phyloP scores from a whole-genome alignment of 1,284 basidiomycete species.

The Mixia osmundae region DNA sequence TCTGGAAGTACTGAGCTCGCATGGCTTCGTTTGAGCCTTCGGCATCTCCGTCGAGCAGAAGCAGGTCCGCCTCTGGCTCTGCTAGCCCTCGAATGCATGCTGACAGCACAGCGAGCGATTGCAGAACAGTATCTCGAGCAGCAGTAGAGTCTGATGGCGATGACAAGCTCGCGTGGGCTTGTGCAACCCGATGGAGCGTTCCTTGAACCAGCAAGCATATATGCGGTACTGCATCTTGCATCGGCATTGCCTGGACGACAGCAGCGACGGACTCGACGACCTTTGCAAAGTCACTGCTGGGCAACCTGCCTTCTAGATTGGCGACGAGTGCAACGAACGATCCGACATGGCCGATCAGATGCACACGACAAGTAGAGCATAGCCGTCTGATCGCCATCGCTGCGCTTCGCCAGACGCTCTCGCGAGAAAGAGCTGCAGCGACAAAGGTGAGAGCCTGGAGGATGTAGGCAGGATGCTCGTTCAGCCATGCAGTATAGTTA shows the following conservation, averaged over 20 bases:
- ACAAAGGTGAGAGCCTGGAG: slow-evolving; percentile 11
- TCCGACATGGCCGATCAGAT: slow-evolving; percentile 13
- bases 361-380: slow-evolving; percentile 14
- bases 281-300: slow-evolving; percentile 15
- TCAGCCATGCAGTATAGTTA: slow-evolving; percentile 18
- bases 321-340: slow-evolving; percentile 16
- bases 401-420: slow-evolving; percentile 9
- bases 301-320: slow-evolving; percentile 14
- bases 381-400: slow-evolving; percentile 13
- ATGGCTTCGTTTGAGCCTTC: slow-evolving; percentile 10
- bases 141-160: no score
- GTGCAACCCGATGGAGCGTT: slow-evolving; percentile 1
- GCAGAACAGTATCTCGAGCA: slow-evolving; percentile 10
- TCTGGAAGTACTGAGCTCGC: slow-evolving; percentile 3
- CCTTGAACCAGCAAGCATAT: slow-evolving; percentile 7
- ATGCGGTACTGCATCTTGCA: slow-evolving; percentile 9
- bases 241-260: slow-evolving; percentile 17
- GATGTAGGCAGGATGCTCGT: slow-evolving; percentile 8
- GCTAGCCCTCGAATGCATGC: slow-evolving; percentile 15
- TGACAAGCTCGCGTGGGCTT: no score
- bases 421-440: slow-evolving; percentile 8
- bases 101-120: slow-evolving; percentile 15
- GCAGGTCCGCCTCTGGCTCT: slow-evolving; percentile 16
- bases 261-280: slow-evolving; percentile 17
- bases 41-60: slow-evolving; percentile 14